Evolutionary conservation across 331 rosid genomes (phyloP).

Genomic region (Malus hybrid): DNA sequence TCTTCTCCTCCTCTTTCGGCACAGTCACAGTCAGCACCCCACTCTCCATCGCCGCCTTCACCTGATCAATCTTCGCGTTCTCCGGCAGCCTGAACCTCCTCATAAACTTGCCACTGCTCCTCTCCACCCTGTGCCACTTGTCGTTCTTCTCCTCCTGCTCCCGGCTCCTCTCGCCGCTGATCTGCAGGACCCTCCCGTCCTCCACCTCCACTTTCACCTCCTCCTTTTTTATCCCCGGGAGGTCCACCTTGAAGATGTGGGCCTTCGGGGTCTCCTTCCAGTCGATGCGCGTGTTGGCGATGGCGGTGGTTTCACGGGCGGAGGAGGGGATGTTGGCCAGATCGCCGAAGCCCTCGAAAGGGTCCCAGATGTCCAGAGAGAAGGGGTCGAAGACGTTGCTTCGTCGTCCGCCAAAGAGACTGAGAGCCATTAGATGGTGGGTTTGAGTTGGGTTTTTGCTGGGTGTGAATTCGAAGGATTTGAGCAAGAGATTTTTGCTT

Average conservation of each 20-base stretch:
- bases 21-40: constrained; percentile 23
- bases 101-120: constrained; percentile 23
- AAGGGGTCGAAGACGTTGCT: constrained; percentile 15
- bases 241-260: constrained; percentile 19
- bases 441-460: too few relatives aligned
- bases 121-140: constrained; percentile 20
- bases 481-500: too few relatives aligned
- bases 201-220: constrained; percentile 22
- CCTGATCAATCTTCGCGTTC: not conserved
- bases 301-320: not conserved
- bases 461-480: too few relatives aligned
- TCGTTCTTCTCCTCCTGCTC: constrained; percentile 16
- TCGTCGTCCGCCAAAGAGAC: constrained; percentile 1
- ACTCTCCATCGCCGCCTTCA: constrained; percentile 20
- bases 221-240: constrained; percentile 14
- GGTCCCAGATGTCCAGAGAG: constrained; percentile 16
- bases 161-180: constrained; percentile 6
- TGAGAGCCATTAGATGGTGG: not conserved
- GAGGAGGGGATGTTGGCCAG: not conserved
- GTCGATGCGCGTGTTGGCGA: constrained; percentile 14
- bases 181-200: constrained; percentile 11
- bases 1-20: constrained; percentile 13
- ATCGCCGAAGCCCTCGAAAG: not conserved
- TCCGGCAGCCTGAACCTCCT: constrained; percentile 23
- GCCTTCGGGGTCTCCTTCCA: constrained; percentile 25